These are phyloP conservation scores for Blumeriella jaapii DNA, from an alignment of 2,329 filamentous ascomycete species.

Conservation along the genomic window DNA sequence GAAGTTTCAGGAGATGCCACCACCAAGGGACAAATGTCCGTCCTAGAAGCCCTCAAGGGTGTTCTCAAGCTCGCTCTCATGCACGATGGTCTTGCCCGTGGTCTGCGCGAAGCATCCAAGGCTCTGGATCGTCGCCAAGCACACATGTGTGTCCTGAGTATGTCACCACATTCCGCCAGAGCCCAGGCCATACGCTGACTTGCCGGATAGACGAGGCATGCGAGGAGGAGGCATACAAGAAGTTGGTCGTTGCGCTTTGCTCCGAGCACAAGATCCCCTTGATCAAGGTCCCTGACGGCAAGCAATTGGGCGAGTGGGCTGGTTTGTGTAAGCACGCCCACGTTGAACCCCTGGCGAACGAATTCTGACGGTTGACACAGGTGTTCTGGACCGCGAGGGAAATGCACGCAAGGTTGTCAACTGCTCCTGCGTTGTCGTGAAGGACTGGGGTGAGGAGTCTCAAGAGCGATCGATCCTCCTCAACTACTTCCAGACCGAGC, in stretches of 20 bases:
- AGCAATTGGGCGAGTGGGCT: constrained; percentile 99
- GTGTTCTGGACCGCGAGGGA: constrained; percentile 96
- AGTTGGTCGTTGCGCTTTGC: constrained; percentile 97
- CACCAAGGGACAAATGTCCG: constrained; percentile 88
- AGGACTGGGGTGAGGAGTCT: constrained; percentile 99
- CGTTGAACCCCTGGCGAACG: constrained; percentile 11
- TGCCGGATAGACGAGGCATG: constrained; percentile 66
- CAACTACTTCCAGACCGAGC: constrained; percentile 99
- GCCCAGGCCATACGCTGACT: background rate
- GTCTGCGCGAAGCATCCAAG: constrained; percentile 97
- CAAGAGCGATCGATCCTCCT: constrained; percentile 98
- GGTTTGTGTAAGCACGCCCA: constrained; percentile 78
- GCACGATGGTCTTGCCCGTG: constrained; percentile 98
- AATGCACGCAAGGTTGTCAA: constrained; percentile 99
- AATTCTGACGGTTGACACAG: constrained; percentile 35
- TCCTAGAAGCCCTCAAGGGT: constrained; percentile 97
- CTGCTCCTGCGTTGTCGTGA: constrained; percentile 99
- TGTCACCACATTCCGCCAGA: background rate
- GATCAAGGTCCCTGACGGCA: constrained; percentile 99
- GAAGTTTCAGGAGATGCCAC: constrained; percentile 87
- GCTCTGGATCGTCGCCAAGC: constrained; percentile 97
- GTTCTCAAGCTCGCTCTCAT: constrained; percentile 97
- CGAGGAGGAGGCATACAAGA: constrained; percentile 99
- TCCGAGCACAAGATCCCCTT: constrained; percentile 99
- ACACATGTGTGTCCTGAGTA: constrained; percentile 94